A percentile compares a stretch with the other conserved stretches of the same genome.
These are phyloP conservation scores for Vigna mungo DNA, from an alignment of 306 rosid species.

Conservation along the genomic window DNA sequence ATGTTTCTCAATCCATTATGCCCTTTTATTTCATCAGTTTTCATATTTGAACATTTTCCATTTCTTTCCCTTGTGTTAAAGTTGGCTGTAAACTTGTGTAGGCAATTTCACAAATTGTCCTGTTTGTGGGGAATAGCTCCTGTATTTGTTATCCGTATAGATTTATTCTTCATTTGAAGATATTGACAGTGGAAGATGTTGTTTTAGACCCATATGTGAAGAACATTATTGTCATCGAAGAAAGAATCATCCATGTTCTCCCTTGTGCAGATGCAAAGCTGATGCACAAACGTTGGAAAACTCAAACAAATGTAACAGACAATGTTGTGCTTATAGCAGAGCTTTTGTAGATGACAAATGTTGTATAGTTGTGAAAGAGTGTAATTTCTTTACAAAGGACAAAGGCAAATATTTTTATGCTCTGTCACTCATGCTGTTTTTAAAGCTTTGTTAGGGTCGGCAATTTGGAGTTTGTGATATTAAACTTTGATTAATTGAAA, in stretches of 20 bases:
- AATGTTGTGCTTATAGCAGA: slow-evolving; percentile 20
- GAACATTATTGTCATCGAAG: slow-evolving; percentile 17
- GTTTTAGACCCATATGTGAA: slow-evolving; percentile 21
- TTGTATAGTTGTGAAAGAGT: slow-evolving; percentile 32
- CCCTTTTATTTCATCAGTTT: slow-evolving; percentile 10
- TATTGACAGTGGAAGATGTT: slow-evolving; percentile 27
- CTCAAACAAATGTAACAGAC: slow-evolving; percentile 13
- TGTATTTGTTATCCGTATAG: slow-evolving; percentile 34
- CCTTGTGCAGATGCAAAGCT: slow-evolving; percentile 35
- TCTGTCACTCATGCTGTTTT: background rate
- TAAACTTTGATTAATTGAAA: slow-evolving; percentile 25
- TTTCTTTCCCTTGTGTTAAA: slow-evolving; percentile 62
- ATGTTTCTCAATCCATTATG: slow-evolving; percentile 47
- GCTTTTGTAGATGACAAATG: slow-evolving; percentile 21
- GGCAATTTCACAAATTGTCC: slow-evolving; percentile 37
- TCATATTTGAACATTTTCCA: slow-evolving; percentile 56
- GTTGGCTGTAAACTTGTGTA: slow-evolving; percentile 38
- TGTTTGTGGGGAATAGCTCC: slow-evolving; percentile 34
- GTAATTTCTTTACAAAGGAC: slow-evolving; percentile 35
- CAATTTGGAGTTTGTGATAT: too few relatives aligned
- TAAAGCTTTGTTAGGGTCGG: too few relatives aligned
- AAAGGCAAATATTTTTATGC: slow-evolving; percentile 3
- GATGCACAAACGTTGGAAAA: slow-evolving; percentile 43
- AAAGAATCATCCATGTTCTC: slow-evolving; percentile 19
- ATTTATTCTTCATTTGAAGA: slow-evolving; percentile 39